These are phyloP conservation scores for Apium graveolens DNA, from an alignment of 129 eudicot species.

Conservation along the genomic window DNA sequence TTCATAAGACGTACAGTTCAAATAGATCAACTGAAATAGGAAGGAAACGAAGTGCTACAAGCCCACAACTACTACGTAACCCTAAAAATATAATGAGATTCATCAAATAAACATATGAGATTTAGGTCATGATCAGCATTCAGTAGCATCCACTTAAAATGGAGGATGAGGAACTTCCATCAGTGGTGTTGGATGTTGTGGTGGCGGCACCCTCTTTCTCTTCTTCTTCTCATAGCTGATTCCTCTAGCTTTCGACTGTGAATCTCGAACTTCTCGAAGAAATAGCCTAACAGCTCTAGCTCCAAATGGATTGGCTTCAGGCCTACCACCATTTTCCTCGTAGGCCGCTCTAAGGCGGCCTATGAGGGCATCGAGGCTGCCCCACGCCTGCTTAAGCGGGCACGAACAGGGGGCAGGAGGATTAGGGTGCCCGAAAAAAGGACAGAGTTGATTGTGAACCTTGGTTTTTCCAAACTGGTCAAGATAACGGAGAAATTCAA, in stretches of 20 bases:
- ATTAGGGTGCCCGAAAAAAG: neutral
- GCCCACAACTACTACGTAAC: neutral
- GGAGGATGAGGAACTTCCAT: neutral
- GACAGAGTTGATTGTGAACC: neutral
- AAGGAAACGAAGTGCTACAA: neutral
- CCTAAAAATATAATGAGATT: neutral
- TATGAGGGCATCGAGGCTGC: conserved; percentile 4
- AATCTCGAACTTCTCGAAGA: conserved; percentile 3
- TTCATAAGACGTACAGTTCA: neutral
- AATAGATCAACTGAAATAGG: neutral
- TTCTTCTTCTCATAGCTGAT: conserved; percentile 1
- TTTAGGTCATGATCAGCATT: neutral
- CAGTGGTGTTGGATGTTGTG: neutral
- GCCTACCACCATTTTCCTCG: neutral
- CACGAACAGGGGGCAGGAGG: conserved; percentile 2
- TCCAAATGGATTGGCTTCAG: neutral
- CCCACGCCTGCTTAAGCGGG: conserved; percentile 4
- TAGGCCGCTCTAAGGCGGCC: neutral
- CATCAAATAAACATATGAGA: neutral
- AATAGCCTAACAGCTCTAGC: neutral
- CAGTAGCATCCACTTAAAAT: neutral
- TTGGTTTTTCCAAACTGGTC: conserved; percentile 2
- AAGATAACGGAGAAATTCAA: neutral
- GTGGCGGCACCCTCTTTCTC: neutral
- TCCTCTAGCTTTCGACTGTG: conserved; percentile 4